A percentile compares a stretch with the other conserved stretches of the same genome.
phyloP scores from a whole-genome alignment of 441 rosid species.

The Bruguiera hainesii region DNA sequence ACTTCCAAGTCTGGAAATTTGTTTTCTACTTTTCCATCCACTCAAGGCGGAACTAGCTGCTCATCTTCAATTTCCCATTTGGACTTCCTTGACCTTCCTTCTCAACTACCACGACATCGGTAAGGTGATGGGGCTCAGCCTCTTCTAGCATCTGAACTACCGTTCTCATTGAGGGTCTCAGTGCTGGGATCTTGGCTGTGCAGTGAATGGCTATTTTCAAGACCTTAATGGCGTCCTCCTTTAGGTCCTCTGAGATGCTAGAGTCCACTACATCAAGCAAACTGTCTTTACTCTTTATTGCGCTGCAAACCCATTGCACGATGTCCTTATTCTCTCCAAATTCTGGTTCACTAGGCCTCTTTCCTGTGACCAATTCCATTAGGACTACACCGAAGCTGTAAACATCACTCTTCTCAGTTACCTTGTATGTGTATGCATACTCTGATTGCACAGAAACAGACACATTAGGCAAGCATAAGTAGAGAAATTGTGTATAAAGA shows the following conservation, averaged over 20 bases:
- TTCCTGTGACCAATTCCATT: conserved; percentile 83
- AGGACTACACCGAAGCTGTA: conserved; percentile 90
- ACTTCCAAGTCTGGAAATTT: background rate
- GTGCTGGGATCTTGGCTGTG: conserved; percentile 52
- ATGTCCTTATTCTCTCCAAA: conserved; percentile 78
- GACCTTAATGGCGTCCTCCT: conserved; percentile 61
- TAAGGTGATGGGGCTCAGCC: conserved; percentile 55
- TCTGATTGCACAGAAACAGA: conserved; percentile 37
- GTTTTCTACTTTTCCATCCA: background rate
- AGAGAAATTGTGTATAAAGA: background rate
- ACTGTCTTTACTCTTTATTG: conserved; percentile 41
- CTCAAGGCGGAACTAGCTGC: background rate
- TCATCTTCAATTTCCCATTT: background rate
- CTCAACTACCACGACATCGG: conserved; percentile 35
- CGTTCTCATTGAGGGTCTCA: conserved; percentile 75
- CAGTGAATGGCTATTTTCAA: conserved; percentile 65
- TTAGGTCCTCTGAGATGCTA: conserved; percentile 42
- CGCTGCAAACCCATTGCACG: conserved; percentile 65
- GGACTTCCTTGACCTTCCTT: conserved; percentile 18
- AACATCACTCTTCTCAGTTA: conserved; percentile 80
- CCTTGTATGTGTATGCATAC: conserved; percentile 75
- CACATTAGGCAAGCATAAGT: background rate
- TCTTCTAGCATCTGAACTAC: conserved; percentile 90
- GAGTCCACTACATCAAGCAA: conserved; percentile 55
- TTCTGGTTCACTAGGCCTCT: conserved; percentile 66